Evolutionary conservation across 192 early-diverging fungal genomes (phyloP).

Genomic region (Coemansia sp.): DNA sequence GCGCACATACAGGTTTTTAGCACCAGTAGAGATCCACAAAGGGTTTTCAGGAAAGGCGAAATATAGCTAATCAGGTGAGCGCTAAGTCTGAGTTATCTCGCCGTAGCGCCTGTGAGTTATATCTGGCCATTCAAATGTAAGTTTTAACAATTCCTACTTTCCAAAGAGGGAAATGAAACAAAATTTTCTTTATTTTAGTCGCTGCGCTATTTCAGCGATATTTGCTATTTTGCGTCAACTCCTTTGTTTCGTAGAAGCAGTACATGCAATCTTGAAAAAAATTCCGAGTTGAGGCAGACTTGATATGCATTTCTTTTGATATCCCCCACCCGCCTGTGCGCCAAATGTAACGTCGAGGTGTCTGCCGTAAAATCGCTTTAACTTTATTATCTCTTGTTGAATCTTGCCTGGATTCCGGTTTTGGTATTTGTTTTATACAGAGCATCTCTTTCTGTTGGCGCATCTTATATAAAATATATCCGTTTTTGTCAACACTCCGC

Average conservation of each 20-base stretch:
- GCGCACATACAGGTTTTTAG: slow-evolving; percentile 17
- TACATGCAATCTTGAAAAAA: background rate
- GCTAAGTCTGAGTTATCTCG: background rate
- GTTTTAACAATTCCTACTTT: background rate
- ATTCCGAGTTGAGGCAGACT: background rate
- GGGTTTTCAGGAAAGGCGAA: background rate
- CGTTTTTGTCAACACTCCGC: background rate
- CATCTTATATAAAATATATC: background rate
- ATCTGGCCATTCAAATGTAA: background rate
- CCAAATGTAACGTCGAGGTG: background rate
- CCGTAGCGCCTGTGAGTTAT: background rate
- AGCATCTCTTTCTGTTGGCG: background rate
- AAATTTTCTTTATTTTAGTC: background rate
- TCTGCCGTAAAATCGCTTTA: background rate
- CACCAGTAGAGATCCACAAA: slow-evolving; percentile 12
- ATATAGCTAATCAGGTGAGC: background rate
- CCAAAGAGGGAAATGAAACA: background rate
- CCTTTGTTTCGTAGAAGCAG: slow-evolving; percentile 7
- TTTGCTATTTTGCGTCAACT: slow-evolving; percentile 38
- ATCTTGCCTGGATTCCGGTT: background rate
- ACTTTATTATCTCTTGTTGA: background rate
- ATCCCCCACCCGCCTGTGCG: background rate
- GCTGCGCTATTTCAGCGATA: slow-evolving; percentile 21
- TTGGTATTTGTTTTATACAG: background rate
- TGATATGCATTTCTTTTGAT: background rate